Evolutionary conservation across 306 rosid species (phyloP), one percentile per base, ranked within the genome.

Genomic region (Inga leiocalycina): DNA sequence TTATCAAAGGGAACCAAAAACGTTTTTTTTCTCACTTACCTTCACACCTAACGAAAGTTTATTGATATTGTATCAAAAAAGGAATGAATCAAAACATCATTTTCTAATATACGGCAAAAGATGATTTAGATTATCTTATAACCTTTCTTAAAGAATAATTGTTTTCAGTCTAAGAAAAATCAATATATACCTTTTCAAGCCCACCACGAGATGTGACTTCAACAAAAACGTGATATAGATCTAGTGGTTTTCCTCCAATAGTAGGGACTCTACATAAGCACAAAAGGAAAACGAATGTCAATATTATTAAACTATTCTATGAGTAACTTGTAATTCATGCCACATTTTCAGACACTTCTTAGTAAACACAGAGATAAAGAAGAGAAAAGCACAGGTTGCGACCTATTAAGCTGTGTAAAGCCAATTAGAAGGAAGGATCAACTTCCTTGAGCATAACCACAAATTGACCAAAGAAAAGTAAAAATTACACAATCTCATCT

Each of bases 191-290:
- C 98, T 92, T 94, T 81, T 91, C 94, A 73, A 93, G 69, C 78
- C 97, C 98, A 44, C 94, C 98, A 24, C 93, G 94, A 75, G 88
- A 80, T 69, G 98, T 93, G 68, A 94, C 98, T 90, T 94, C 94
- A 7, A 89, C 71, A 73, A 94, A 94, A 82, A 93, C 97, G 79
- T 80, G 83, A 87, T 93, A 85, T 14, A 94, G 88, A 89, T 94
- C 97, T 51, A 94, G 85, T 12, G 88, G 68, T 84, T 83, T 94
- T 81, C 97, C 97, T 86, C 97, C 98, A 6, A 92, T 83, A 5
- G 88, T 90, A 81, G 96, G 93, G 76, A 91, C 84, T 90, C 98
- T 94, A 48, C 49, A 74, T 17, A 84, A 76, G 79, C 65, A 77
- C 81, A 79, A 80, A n/a, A 67, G 16, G 27, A 9, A 66, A 82